Base-by-base conservation (phyloP, 495 filamentous ascomycete species). In the Penicillium daleae region DNA sequence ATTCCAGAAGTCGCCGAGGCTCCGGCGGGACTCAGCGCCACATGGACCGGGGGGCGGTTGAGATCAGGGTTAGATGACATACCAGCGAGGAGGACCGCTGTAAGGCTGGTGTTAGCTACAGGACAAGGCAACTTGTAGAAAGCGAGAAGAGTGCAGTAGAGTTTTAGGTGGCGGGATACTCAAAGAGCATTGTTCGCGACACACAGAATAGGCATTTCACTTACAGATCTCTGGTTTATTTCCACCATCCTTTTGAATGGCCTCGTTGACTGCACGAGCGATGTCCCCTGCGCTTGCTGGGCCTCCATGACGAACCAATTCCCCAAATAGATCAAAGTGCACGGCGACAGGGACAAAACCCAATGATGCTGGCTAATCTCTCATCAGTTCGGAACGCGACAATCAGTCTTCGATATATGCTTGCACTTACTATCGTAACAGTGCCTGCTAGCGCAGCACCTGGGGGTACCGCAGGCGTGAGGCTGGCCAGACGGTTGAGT, bases 341-440 rank as follows among this genome's bases (percentile, higher is more conserved):
- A 75, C 60, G 0, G 76, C 73, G 12, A 78, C 75, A 1, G 77
- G 77, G 1, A 78, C 67, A 51, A 79, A 78, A 0, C 77, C 73
- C 29, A 78, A 53, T 0, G 74, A 66, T 19, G 74, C 73, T 6
- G 73, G 60, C 73, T 76, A 54, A 3, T 37, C n/a, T 19, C 24
- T 15, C 21, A 27, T 52, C 37, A 54, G 29, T 54, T 22, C 4
- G 40, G 40, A 22, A 22, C 6, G 8, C 39, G 26, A 26, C 8
- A 3, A 4, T 4, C 4, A 27, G 24, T 29, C 35, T 17, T 44
- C 9, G 1, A 22, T 8, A 3, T 8, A 9, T 12, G 17, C 10
- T 21, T 46, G 2, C 10, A 66, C 73, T 65, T 33, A 77, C 74
- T 40, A 56, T 57, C 8, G 73, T 74, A 4, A 75, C 65, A 4